Conservation (phyloP, 305 asterid genomes). For the Withania somnifera region DNA sequence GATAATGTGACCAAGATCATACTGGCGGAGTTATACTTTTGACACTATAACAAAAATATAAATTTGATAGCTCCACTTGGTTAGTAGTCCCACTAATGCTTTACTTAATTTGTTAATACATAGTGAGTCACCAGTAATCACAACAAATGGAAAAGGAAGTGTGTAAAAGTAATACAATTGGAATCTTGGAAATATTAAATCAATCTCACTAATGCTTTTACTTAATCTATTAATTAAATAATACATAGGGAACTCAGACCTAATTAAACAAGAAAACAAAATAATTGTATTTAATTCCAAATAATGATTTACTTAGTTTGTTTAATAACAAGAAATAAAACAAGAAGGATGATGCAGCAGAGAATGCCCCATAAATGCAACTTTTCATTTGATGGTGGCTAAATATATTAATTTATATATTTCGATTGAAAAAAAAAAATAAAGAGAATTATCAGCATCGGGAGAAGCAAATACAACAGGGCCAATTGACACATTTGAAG, state of each 20-base stretch:
- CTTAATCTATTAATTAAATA: neutral
- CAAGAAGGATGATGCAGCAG: neutral
- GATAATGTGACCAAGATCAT: no score
- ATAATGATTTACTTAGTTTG: neutral
- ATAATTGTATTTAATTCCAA: neutral
- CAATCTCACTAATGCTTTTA: neutral
- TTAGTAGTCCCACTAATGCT: neutral
- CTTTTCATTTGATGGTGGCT: no score
- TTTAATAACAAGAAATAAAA: neutral
- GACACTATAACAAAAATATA: no score
- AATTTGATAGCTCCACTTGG: no score
- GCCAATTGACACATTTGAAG: no score
- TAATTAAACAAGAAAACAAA: neutral
- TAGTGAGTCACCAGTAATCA: no score
- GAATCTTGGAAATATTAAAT: neutral
- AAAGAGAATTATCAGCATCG: no score
- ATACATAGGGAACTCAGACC: neutral
- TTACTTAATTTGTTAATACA: neutral
- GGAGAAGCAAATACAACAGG: no score
- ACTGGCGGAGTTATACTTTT: no score
- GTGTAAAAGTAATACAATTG: neutral
- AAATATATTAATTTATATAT: neutral
- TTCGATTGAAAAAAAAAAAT: no score
- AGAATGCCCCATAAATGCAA: no score
- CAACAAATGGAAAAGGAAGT: neutral